Evolutionary conservation across 257 asterid species (phyloP), one percentile per base, ranked within the genome.

Genomic region (Plectranthus barbatus): DNA sequence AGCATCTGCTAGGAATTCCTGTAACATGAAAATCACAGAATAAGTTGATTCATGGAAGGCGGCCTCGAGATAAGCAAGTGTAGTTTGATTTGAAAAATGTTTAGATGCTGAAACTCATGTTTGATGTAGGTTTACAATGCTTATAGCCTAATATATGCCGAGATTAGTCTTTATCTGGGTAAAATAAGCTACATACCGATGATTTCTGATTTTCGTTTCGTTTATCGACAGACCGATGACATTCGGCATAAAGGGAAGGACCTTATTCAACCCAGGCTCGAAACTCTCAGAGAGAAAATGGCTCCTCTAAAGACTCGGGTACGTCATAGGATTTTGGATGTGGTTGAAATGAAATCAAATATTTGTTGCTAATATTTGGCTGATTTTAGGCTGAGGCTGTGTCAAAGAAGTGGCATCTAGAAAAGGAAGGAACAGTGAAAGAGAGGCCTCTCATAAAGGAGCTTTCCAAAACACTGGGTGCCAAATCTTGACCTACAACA

Each of bases 271-370:
- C 92, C 95, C 7, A 81, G 75, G 62, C 29, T 84, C 9, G 90
- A 88, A 56, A 66, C 42, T 26, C 53, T 84, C 7, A 81, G 53
- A 69, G 90, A 83, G 76, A 79, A 63, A 20, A 52, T 88, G 19
- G 71, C 42, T 61, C 98, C 98, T 46, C 44, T 88, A 21, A 77
- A 85, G 79, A 73, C 75, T 45, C 80, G 96, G 95, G 98, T 90
- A 78, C 5, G 80, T 64, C 9, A 50, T 13, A 14, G 41, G 37
- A 57, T 47, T 13, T 8, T 33, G 3, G 24, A n/a, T n/a, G n/a
- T 52, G 59, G 36, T 65, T 49, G 37, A 13, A 7, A n/a, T n/a
- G n/a, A n/a, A n/a, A n/a, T n/a, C n/a, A n/a, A n/a, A n/a, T n/a
- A 10, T 23, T 57, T 45, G 5, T 56, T 62, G 45, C 60, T 39